Conservation (phyloP, 768 basidiomycete species). For the Butyriboletus loyo region DNA sequence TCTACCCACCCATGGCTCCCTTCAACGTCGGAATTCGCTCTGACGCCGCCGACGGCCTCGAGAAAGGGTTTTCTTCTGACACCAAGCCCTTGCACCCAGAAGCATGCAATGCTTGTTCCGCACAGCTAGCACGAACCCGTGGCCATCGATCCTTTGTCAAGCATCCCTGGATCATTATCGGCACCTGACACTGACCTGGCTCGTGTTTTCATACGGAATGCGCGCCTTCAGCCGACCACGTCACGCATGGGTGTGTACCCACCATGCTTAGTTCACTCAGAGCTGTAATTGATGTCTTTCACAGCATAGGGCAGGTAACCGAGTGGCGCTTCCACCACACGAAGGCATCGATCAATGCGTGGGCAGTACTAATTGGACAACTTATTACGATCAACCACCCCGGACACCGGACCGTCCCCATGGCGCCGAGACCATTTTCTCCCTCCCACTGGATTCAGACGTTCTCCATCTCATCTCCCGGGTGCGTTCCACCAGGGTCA, state of each 20-base stretch:
- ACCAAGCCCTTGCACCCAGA: slow-evolving; percentile 1
- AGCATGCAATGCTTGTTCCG: neutral
- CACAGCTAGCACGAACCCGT: neutral
- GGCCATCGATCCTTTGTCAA: slow-evolving; percentile 6
- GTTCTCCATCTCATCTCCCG: slow-evolving; percentile 29
- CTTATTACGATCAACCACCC: slow-evolving; percentile 21
- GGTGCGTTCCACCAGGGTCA: slow-evolving; percentile 28
- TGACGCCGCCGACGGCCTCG: slow-evolving; percentile 7
- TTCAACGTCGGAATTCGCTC: slow-evolving; percentile 3
- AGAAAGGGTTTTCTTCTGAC: slow-evolving; percentile 17
- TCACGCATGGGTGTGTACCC: slow-evolving; percentile 9
- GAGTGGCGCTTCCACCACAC: neutral
- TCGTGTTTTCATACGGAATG: slow-evolving; percentile 6
- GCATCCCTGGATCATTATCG: slow-evolving; percentile 5
- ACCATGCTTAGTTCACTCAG: neutral
- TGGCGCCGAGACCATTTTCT: slow-evolving; percentile 27
- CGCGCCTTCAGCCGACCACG: neutral
- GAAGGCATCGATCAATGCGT: slow-evolving; percentile 13
- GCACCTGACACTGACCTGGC: slow-evolving; percentile 10
- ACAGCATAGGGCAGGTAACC: slow-evolving; percentile 6
- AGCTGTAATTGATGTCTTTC: neutral
- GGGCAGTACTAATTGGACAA: slow-evolving; percentile 20
- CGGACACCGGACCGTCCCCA: slow-evolving; percentile 21
- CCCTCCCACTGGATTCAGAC: slow-evolving; percentile 32
- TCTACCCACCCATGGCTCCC: slow-evolving; percentile 12